Base-by-base conservation (phyloP, 192 early-diverging fungal genomes). In the Ambispora gerdemannii region DNA sequence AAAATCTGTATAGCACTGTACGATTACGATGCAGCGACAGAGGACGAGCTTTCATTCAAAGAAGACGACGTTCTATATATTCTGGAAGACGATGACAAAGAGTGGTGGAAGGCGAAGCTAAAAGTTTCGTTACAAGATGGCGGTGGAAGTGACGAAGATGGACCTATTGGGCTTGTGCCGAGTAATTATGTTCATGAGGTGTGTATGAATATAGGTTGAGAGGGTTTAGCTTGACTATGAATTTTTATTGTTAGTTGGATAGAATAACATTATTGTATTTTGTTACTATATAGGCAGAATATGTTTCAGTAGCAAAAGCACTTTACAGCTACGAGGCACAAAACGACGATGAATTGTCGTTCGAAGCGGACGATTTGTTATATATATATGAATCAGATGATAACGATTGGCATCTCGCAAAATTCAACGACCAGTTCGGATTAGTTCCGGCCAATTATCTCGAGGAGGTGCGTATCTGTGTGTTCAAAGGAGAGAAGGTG, bases 351-450 rank as follows among this genome's bases (percentile, higher is more conserved):
- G 95, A 97, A 76, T 84, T 96, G 32, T 79, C 87, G 1, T 81
- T 98, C 50, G 75, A 72, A 34, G 93, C 93, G 73, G 91, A 86
- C 43, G 88, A 88, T 60, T 72, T 78, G 4, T 75, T 98, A 56
- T 75, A 84, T 56, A 76, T 99, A 3, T 88, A 92, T 72, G 93
- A 95, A 50, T 86, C 87, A 30, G 88, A 88, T 63, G 94, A 96
- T 71, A 87, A 87, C 4, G 95, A 98, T 76, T 99, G 97, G 97
- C 95, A 87, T 84, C 86, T 96, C 70, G 93, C 86, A 22, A 84
- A 85, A 68, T 77, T 79, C 30, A 84, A 84, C 31, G 84, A 89
- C 67, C 70, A 82, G 3, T 88, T 89, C 55, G 97, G 97, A 20
- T 89, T 96, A 67, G 87, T 91, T 27, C 97, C 95, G 56, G 87